Evolutionary conservation across 208 protist genomes (phyloP).

Genomic region (Borovskyia barvae): DNA sequence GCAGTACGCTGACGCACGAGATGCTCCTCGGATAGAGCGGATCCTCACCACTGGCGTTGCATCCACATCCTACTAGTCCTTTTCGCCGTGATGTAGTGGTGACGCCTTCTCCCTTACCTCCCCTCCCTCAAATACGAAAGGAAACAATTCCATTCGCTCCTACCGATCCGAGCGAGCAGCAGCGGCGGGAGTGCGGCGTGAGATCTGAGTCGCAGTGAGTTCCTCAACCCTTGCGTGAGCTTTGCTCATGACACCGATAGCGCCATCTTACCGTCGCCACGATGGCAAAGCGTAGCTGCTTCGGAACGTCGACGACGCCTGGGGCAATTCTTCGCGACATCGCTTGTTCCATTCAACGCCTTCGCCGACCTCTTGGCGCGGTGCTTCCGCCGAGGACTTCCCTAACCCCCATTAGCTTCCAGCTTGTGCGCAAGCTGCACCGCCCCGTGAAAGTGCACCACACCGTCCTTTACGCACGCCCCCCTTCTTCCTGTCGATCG

Average conservation of each 20-base stretch:
- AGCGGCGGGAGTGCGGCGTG: slow-evolving; percentile 48
- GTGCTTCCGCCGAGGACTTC: slow-evolving; percentile 93
- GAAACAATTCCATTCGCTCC: too few relatives aligned
- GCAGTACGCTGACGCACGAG: slow-evolving; percentile 49
- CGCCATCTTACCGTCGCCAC: slow-evolving; percentile 63
- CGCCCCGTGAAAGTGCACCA: slow-evolving; percentile 88
- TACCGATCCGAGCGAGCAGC: slow-evolving; percentile 37
- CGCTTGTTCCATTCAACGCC: slow-evolving; percentile 73
- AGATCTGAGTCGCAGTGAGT: slow-evolving; percentile 72
- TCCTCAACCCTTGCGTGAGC: slow-evolving; percentile 87
- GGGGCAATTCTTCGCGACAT: slow-evolving; percentile 64
- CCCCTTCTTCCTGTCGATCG: too few relatives aligned
- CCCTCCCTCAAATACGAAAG: too few relatives aligned
- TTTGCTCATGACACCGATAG: slow-evolving; percentile 70
- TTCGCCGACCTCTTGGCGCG: slow-evolving; percentile 95
- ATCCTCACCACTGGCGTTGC: slow-evolving; percentile 69
- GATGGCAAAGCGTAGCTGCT: slow-evolving; percentile 85
- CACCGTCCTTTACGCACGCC: slow-evolving; percentile 90
- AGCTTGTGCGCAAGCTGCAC: slow-evolving; percentile 91
- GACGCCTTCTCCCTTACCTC: too few relatives aligned
- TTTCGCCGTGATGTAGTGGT: too few relatives aligned
- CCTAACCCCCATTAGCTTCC: slow-evolving; percentile 91
- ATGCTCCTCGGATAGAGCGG: slow-evolving; percentile 69
- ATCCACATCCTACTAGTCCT: too few relatives aligned
- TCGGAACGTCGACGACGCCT: slow-evolving; percentile 78